Base-by-base conservation (phyloP, 2,329 filamentous ascomycete genomes). In the Aspergillus pseudoviridinutans region DNA sequence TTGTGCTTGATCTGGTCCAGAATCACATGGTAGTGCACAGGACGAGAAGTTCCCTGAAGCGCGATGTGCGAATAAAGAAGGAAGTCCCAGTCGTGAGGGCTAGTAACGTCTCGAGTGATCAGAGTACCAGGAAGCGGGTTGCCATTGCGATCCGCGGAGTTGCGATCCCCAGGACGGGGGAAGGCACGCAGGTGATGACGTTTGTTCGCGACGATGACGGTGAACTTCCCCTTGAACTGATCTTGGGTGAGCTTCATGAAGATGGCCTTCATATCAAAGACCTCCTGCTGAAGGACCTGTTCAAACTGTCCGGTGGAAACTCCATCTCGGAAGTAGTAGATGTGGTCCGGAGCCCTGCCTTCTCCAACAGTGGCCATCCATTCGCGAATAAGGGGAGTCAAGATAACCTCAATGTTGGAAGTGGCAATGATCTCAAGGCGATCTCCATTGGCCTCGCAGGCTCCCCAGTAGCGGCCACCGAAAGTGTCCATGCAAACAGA, bases 171-270 rank as follows among this genome's bases (percentile, higher is more conserved):
- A 0, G 78, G 74, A 50, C 84, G 82, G 0, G 94, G 93, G 78
- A 97, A 97, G 72, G 96, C 92, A 17, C 94, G 89, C 54, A 96
- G 87, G 68, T 97, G 93, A 65, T 99, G 94, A 3, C 94, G 89
- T 82, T 99, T 99, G 1, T 90, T 92, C 1, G 90, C 92, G 49
- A 97, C 84, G 44, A 96, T 85, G 10, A 96, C 91, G 0, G 92
- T 92, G 67, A 97, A 87, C 70, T 89, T 89, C 2, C 89, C 82
- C 14, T 75, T 59, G 66, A 64, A 80, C 51, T 71, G 66, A 22
- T 68, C 66, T 22, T 67, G 62, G 20, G 66, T 67, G 6, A 73
- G 56, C 5, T 80, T 71, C 32, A 67, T 65, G 64, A 92, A 82
- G 27, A 79, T 76, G 0, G 78, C 71, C 74, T 88, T 89, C 75